Percentiles rank a stretch among this genome's conserved stretches.
Evolutionary conservation across 106 monocot species (phyloP).

Genomic region (Platanthera guangdongensis): DNA sequence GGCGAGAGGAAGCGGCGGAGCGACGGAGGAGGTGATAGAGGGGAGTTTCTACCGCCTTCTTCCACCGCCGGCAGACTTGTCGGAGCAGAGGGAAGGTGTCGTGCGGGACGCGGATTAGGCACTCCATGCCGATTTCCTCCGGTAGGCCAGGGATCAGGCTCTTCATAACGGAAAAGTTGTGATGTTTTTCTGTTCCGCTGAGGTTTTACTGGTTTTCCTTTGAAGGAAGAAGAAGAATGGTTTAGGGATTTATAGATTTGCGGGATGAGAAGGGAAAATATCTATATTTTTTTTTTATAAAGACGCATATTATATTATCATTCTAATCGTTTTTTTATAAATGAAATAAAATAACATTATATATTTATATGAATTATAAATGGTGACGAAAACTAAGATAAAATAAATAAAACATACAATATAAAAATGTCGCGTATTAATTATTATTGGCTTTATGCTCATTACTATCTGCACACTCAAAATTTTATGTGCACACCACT

Average conservation of each 20-base stretch:
- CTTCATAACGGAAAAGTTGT: not conserved
- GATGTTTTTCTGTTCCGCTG: not conserved
- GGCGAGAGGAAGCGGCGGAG: slow-evolving; percentile 3
- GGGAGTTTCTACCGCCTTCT: slow-evolving; percentile 21
- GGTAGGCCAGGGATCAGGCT: slow-evolving; percentile 49
- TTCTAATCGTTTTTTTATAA: too few relatives aligned
- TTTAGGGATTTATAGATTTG: not conserved
- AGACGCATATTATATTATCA: too few relatives aligned
- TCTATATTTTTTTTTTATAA: not conserved
- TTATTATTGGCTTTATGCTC: too few relatives aligned
- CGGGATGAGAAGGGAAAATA: not conserved
- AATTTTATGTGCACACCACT: too few relatives aligned
- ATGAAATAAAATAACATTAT: too few relatives aligned
- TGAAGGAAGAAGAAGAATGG: not conserved
- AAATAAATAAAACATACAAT: too few relatives aligned
- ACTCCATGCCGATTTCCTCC: slow-evolving; percentile 48
- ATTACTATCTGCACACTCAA: too few relatives aligned
- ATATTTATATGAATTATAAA: too few relatives aligned
- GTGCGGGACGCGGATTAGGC: slow-evolving; percentile 38
- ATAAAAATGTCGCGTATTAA: too few relatives aligned
- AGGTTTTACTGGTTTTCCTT: not conserved
- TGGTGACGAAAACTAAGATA: too few relatives aligned
- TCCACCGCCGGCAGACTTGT: slow-evolving; percentile 40
- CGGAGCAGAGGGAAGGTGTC: slow-evolving; percentile 16
- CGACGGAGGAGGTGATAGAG: slow-evolving; percentile 33